A percentile compares a stretch with the other conserved stretches of the same genome.
Conservation (phyloP, 495 filamentous ascomycete genomes). For the Trypethelium eluteriae region DNA sequence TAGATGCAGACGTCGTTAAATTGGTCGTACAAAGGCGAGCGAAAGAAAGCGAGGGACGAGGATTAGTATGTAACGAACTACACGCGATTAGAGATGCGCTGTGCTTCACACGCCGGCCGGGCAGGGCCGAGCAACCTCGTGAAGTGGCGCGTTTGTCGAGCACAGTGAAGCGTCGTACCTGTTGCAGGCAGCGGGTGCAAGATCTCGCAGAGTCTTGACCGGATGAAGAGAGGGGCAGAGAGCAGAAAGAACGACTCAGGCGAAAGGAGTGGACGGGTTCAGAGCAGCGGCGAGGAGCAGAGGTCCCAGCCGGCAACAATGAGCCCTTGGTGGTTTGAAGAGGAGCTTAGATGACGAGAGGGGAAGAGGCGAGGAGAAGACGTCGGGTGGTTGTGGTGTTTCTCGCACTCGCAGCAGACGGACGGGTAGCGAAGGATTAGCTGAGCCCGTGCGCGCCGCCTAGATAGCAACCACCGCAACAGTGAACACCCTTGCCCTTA, state of each 20-base stretch:
- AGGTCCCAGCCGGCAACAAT: background rate
- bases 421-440: background rate
- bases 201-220: constrained; percentile 10
- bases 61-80: background rate
- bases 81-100: background rate
- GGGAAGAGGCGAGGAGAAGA: constrained; percentile 2
- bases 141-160: background rate
- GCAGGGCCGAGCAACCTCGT: background rate
- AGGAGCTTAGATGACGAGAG: background rate
- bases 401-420: background rate
- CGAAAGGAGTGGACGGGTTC: constrained; percentile 10
- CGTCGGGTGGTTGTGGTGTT: background rate
- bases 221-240: background rate
- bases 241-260: background rate
- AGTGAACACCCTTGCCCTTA: too few relatives aligned
- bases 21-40: constrained; percentile 1
- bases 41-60: constrained; percentile 8
- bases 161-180: constrained; percentile 4
- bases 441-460: background rate
- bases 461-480: background rate
- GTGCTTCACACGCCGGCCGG: background rate
- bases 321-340: background rate
- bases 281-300: background rate
- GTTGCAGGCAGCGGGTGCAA: constrained; percentile 1
- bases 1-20: constrained; percentile 4